Conservation (phyloP, 2,329 filamentous ascomycete genomes). For the Fusarium acutatum region DNA sequence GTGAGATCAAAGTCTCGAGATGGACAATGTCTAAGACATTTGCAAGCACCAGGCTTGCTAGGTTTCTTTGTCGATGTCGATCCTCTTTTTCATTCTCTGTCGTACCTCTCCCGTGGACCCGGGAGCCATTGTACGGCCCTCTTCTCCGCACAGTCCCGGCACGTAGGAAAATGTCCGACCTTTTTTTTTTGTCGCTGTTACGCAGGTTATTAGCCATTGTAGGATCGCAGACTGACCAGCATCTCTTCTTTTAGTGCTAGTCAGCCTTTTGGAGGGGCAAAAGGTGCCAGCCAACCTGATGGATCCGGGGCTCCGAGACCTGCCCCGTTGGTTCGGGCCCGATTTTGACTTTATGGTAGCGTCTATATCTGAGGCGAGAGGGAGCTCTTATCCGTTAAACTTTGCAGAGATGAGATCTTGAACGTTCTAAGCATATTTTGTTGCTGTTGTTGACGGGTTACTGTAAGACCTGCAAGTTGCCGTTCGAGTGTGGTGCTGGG, state of each 20-base stretch:
- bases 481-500: slow-evolving; percentile 6
- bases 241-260: not conserved
- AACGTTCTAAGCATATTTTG: not conserved
- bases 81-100: slow-evolving; percentile 9
- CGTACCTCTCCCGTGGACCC: slow-evolving; percentile 20
- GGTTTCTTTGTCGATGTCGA: slow-evolving; percentile 8
- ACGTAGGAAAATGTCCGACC: slow-evolving; percentile 31
- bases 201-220: not conserved
- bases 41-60: not conserved
- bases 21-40: slow-evolving; percentile 20
- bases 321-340: slow-evolving; percentile 1
- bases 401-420: not conserved
- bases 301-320: not conserved
- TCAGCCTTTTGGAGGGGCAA: not conserved
- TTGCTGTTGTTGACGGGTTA: not conserved
- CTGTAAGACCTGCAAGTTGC: not conserved
- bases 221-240: slow-evolving; percentile 30
- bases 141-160: slow-evolving; percentile 2
- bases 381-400: not conserved
- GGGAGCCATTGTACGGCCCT: slow-evolving; percentile 17
- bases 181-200: slow-evolving; percentile 5
- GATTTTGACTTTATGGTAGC: slow-evolving; percentile 18
- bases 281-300: not conserved
- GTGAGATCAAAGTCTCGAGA: not conserved
- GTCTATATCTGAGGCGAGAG: not conserved